Evolutionary conservation across 495 filamentous ascomycete genomes (phyloP).

Genomic region (Aspergillus panamensis): DNA sequence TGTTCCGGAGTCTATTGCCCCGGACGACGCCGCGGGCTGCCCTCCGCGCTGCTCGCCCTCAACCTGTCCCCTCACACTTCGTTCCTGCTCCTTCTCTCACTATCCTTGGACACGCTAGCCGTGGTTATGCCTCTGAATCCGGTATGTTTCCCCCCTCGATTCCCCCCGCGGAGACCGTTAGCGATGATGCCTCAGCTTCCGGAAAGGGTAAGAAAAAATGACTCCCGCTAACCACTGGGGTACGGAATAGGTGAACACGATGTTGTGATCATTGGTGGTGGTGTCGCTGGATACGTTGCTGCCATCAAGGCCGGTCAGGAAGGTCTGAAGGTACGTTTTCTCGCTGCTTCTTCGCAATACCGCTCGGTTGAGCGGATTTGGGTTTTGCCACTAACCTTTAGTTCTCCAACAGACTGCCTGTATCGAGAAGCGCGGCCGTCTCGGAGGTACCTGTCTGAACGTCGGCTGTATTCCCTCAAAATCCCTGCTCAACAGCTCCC

Average conservation of each 20-base stretch:
- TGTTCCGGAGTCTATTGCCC: constrained; percentile 73
- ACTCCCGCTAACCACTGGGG: constrained; percentile 24
- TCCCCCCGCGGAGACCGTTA: neutral
- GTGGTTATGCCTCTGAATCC: constrained; percentile 75
- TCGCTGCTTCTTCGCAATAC: neutral
- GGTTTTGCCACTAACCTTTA: constrained; percentile 9
- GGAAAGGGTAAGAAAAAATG: neutral
- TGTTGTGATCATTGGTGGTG: constrained; percentile 92
- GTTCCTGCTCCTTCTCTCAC: constrained; percentile 51
- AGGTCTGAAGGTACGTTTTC: constrained; percentile 74
- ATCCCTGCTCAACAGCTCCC: constrained; percentile 98
- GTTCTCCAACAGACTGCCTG: constrained; percentile 68
- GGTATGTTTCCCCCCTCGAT: constrained; percentile 48
- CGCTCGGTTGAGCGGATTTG: constrained; percentile 6
- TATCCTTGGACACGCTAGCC: constrained; percentile 58
- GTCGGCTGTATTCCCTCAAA: constrained; percentile 99
- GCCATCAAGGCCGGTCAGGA: constrained; percentile 99
- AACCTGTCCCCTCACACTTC: constrained; percentile 50
- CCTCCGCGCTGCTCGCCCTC: constrained; percentile 46
- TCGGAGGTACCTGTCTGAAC: constrained; percentile 97
- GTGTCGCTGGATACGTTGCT: constrained; percentile 97
- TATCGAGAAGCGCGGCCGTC: constrained; percentile 94
- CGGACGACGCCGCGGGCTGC: constrained; percentile 63
- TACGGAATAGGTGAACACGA: constrained; percentile 72
- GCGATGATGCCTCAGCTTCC: constrained; percentile 18